Conservation (phyloP, 139 green algal species). For the Picocystis salinarum region DNA sequence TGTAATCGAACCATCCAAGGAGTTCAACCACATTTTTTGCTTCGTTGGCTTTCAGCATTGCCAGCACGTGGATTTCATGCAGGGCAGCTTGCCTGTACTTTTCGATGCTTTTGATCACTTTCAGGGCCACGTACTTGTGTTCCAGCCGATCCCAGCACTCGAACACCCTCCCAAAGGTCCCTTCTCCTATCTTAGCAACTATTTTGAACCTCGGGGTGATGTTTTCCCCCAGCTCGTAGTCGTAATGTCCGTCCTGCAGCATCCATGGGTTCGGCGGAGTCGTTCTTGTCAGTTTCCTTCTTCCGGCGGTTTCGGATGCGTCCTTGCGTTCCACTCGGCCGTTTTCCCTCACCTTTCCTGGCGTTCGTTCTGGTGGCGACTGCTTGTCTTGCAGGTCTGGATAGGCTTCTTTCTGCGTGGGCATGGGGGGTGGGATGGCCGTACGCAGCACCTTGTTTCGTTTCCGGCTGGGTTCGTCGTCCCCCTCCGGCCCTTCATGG, state of each 20-base stretch:
- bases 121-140: conserved; percentile 47
- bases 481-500: too few species aligned
- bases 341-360: too few species aligned
- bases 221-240: conserved; percentile 64
- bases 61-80: conserved; percentile 63
- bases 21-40: conserved; percentile 58
- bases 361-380: too few species aligned
- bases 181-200: conserved; percentile 16
- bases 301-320: too few species aligned
- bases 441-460: too few species aligned
- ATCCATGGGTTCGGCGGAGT: too few species aligned
- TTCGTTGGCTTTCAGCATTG: conserved; percentile 59
- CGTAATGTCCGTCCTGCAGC: conserved; percentile 61
- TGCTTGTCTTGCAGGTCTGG: too few species aligned
- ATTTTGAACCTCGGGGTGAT: conserved; percentile 27
- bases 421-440: too few species aligned
- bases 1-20: conserved; percentile 91
- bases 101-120: conserved; percentile 85
- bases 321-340: too few species aligned
- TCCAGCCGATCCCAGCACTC: conserved; percentile 92
- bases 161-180: conserved; percentile 84
- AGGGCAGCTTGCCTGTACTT: conserved; percentile 88
- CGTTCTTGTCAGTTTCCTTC: too few species aligned
- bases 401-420: too few species aligned
- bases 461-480: too few species aligned